Base-by-base conservation (phyloP, 441 rosid genomes). In the Jatropha podagrica region DNA sequence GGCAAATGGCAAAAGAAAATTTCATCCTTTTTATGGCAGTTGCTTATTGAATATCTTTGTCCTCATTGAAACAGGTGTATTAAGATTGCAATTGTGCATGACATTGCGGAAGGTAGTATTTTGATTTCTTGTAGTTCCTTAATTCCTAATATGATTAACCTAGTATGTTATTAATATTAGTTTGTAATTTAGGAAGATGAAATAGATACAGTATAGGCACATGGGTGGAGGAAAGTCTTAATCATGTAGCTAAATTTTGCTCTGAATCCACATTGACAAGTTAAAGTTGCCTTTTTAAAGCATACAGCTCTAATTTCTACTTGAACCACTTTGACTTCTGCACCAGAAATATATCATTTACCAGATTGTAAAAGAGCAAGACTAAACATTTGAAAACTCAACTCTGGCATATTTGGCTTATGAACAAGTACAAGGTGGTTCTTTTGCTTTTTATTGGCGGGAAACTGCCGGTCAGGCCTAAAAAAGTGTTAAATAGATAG, bases 61-160 rank as follows among this genome's bases (percentile, higher is more conserved):
- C 38, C 67, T 49, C 55, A 51, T 18, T 62, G 76, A 71, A 84
- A 78, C 88, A 95, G 97, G 88, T 95, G 97, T 69, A 83, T 95
- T 69, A 95, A 95, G 84, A 95, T 95, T 88, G 95, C 98, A 38
- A 87, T 95, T 68, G 96, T 95, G 66, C 97, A 95, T 84, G 97
- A 95, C 76, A 89, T 95, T 63, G 98, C 98, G 2, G 97, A 95
- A 92, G 98, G 98, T 90, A 77, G 77, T 76, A 14, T 23, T 66
- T 61, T 49, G 41, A 42, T 65, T 20, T 64, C 76, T 56, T 71
- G 44, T 15, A 26, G 60, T 66, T 69, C 10, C 10, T 44, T 42
- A 6, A 44, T 1, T 61, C 69, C 64, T 23, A 38, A 58, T 12
- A 1, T 63, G 54, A 17, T 71, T 46, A 37, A 37, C 74, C 27